Percentiles rank a stretch among this genome's conserved stretches.
Conservation (phyloP, 768 basidiomycete species). For the Daedaleopsis nitida region DNA sequence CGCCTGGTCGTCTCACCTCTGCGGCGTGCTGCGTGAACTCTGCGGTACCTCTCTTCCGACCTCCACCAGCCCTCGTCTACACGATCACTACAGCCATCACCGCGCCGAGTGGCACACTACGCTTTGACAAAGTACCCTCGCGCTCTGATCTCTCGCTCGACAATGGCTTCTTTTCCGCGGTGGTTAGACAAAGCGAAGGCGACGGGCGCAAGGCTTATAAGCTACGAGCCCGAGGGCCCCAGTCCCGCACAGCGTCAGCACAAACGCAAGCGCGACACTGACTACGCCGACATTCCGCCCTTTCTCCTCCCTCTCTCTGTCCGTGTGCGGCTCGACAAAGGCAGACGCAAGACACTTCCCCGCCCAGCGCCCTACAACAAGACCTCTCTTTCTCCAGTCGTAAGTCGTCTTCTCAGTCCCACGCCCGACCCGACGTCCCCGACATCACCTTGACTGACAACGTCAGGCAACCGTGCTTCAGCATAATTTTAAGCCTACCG, state of each 20-base stretch:
- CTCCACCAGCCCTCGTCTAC: background rate
- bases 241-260: background rate
- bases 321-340: conserved; percentile 8
- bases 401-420: background rate
- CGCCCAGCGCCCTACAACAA: conserved; percentile 1
- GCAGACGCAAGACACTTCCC: background rate
- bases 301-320: conserved; percentile 18
- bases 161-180: background rate
- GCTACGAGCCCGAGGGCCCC: background rate
- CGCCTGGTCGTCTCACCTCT: background rate
- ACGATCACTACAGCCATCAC: background rate
- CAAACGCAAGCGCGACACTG: conserved; percentile 7
- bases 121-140: background rate
- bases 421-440: background rate
- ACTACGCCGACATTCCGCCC: conserved; percentile 12
- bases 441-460: background rate
- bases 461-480: background rate
- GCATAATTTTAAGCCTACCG: background rate
- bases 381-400: background rate
- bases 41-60: background rate
- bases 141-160: background rate
- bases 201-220: conserved; percentile 1
- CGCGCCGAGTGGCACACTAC: background rate
- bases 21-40: background rate
- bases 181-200: conserved; percentile 7